Conservation (phyloP, 257 asterid genomes). For the Nicotiana tabacum region DNA sequence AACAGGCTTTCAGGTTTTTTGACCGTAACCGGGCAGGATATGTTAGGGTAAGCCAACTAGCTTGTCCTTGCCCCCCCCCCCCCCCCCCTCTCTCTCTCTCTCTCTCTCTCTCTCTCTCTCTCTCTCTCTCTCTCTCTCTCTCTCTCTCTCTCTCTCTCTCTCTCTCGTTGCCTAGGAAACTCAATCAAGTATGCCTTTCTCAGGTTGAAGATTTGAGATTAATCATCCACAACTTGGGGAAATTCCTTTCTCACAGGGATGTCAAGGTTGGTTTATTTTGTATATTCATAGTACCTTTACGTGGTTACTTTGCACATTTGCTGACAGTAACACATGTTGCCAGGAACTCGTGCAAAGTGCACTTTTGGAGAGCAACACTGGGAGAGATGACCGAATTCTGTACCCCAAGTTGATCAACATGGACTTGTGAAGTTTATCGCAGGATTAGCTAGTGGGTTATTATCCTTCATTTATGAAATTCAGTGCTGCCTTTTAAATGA, state of each 20-base stretch:
- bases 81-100: background rate
- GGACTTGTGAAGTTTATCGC: slow-evolving; percentile 22
- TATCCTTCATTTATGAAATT: background rate
- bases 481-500: background rate
- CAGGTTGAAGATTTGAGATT: slow-evolving; percentile 95
- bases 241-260: slow-evolving; percentile 72
- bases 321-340: background rate
- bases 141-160: background rate
- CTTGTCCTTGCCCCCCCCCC: background rate
- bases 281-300: background rate
- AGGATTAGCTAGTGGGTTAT: background rate
- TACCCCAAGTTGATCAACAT: slow-evolving; percentile 69
- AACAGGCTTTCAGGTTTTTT: slow-evolving; percentile 95
- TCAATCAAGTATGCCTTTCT: background rate
- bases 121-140: background rate
- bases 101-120: background rate
- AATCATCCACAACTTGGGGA: slow-evolving; percentile 82
- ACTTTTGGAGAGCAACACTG: slow-evolving; percentile 70
- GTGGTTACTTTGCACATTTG: background rate
- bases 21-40: slow-evolving; percentile 88
- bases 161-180: background rate
- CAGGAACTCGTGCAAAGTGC: slow-evolving; percentile 92
- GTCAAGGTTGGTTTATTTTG: slow-evolving; percentile 58
- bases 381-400: slow-evolving; percentile 73
- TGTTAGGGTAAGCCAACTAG: slow-evolving; percentile 49